Conservation (phyloP, 2,329 filamentous ascomycete species). For the Ilyonectria mors-panacis region DNA sequence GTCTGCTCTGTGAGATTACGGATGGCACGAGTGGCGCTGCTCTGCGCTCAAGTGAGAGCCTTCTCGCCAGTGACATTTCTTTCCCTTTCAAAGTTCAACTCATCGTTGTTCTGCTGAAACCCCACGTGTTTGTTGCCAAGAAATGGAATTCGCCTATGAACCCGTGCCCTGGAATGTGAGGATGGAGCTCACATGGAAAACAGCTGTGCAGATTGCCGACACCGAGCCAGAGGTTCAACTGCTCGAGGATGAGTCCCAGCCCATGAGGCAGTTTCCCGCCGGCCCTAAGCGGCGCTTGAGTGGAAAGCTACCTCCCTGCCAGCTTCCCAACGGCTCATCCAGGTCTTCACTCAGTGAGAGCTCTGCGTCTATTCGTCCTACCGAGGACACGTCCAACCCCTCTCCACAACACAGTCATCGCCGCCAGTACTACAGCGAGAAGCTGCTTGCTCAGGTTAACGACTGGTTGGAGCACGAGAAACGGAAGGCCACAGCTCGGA, state of each 20-base stretch:
- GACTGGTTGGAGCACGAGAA: conserved; percentile 90
- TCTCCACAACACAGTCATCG: conserved; percentile 50
- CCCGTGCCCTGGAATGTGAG: conserved; percentile 2
- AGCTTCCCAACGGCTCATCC: conserved; percentile 56
- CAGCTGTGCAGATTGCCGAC: conserved; percentile 72
- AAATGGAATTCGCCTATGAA: conserved; percentile 15
- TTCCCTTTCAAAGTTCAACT: conserved; percentile 5
- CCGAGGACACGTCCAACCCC: conserved; percentile 47
- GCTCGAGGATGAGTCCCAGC: conserved; percentile 52
- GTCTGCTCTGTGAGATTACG: conserved; percentile 13
- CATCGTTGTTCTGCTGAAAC: conserved; percentile 6
- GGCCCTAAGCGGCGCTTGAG: conserved; percentile 53
- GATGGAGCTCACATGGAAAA: conserved; percentile 42
- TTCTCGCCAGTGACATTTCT: conserved; percentile 8
- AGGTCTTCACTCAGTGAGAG: conserved; percentile 60
- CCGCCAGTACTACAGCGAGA: conserved; percentile 63
- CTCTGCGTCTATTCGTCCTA: conserved; percentile 46
- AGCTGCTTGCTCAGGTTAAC: conserved; percentile 80
- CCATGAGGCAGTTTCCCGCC: conserved; percentile 52
- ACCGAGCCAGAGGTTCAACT: conserved; percentile 55
- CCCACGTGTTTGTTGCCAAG: conserved; percentile 18
- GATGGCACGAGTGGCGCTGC: conserved; percentile 14
- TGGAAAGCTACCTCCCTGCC: conserved; percentile 49
- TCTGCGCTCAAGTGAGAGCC: conserved; percentile 28
- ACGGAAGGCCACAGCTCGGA: conserved; percentile 69